Base-by-base conservation (phyloP, 2,329 filamentous ascomycete species). In the Stylonectria norvegica region DNA sequence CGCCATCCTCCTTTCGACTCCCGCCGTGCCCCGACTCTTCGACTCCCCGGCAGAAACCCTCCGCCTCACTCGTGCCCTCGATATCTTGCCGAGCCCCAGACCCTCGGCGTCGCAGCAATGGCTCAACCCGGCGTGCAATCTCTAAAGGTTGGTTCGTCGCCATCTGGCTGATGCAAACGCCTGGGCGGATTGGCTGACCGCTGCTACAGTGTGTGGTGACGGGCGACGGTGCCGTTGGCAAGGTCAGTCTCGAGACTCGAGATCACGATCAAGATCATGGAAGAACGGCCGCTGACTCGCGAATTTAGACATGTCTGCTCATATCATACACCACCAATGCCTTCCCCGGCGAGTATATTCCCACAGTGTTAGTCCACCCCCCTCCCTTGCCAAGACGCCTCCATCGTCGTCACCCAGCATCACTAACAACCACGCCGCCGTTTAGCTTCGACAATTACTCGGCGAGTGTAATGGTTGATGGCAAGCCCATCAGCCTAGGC, bases 261-360 rank as follows among this genome's bases (percentile, higher is more conserved):
- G 38, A 27, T 36, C 12, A 17, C 38, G 18, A 36, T 34, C 16
- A 29, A 18, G 25, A 20, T 30, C 27, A 35, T 22, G 17, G 27
- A 38, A 29, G 25, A 29, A 25, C 42, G 46, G 39, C 43, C 36
- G 37, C 64, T 67, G 56, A 67, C 59, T 34, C 23, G 17, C 39
- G 56, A n/a, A n/a, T 36, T 28, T 47, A 96, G 91, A 98, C 93
- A 77, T 98, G 93, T 76, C 83, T 98, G 45, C 83, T 98, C 60
- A 98, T 98, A 66, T 97, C 91, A 38, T 98, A 98, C 74, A 97
- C 93, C 50, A 98, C 93, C 50, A 98, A 97, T 74, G 93, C 93
- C 53, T 98, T 98, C 68, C 93, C 93, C n/a, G 93, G 93, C 68
- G 93, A 98, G 77, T 98, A 98, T 71, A 97, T 98, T 58, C 93